Base-by-base conservation (phyloP, 768 basidiomycete species). In the Sarcomyxa edulis region DNA sequence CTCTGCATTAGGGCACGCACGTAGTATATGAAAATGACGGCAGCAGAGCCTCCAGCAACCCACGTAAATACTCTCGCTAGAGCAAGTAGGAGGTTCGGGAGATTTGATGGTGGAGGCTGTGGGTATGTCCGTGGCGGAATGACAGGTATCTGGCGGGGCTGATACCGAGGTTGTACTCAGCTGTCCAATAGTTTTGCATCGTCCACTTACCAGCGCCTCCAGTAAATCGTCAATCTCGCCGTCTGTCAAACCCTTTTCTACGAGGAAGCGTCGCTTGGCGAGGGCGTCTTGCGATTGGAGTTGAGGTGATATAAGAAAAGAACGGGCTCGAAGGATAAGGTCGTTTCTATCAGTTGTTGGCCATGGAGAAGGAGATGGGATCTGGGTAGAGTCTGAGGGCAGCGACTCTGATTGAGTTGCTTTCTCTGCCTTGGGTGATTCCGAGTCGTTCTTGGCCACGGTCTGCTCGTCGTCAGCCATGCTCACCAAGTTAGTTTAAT, bases 61-160 rank as follows among this genome's bases (percentile, higher is more conserved):
- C 84, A 89, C 8, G 70, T 65, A 35, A 83, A 70, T 14, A 86
- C 58, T 29, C 82, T 72, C 18, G 65, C 58, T 12, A 80, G 58
- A 3, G 79, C 84, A 8, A 78, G 55, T n/a, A 89, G 60, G 26
- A 88, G 67, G 31, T 69, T 67, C 1, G 84, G 84, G 1, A 89
- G 59, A 48, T 72, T 76, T 3, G 85, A 88, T 3, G 84, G 84
- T 4, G 78, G 74, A 8, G 67, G 72, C 43, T 72, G 74, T 3
- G 85, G 85, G 49, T 89, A 89, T 33, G 80, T 78, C 47, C 83
- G 72, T 0, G 85, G 83, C 14, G 85, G 85, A 24, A 89, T 58
- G 5, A 56, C 41, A 7, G 81, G 84, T n/a, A 54, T 41, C 40
- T 57, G 58, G 16, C 47, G 49, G 12, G 62, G 55, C 65, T 68